phyloP scores from a whole-genome alignment of 1,284 basidiomycete species.

The Irpex rosettiformis region DNA sequence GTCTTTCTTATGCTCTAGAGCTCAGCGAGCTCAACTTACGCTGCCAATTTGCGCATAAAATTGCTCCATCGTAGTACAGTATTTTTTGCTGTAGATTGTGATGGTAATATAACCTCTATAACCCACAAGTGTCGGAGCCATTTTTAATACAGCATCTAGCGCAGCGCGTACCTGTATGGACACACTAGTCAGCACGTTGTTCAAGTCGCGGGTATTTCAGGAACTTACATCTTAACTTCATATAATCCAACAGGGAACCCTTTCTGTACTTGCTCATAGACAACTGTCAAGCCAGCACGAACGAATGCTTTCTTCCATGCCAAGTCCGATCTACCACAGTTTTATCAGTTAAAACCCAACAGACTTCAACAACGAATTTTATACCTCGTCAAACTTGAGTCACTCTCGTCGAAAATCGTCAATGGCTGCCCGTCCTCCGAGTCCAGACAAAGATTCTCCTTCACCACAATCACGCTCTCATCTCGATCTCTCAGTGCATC shows the following conservation, averaged over 20 bases:
- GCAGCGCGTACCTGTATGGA: constrained; percentile 54
- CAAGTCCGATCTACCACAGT: constrained; percentile 63
- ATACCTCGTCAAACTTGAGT: constrained; percentile 85
- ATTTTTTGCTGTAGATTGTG: no score
- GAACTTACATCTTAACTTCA: constrained; percentile 76
- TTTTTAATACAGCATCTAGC: constrained; percentile 30
- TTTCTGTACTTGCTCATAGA: constrained; percentile 70
- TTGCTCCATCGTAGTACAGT: no score
- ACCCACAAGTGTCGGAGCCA: no score
- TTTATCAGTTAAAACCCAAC: neutral
- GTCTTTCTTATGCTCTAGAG: neutral
- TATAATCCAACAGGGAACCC: constrained; percentile 82
- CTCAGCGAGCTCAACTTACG: no score
- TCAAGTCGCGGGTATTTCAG: neutral
- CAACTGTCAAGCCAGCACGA: constrained; percentile 62
- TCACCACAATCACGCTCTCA: constrained; percentile 74
- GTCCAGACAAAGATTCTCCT: constrained; percentile 86
- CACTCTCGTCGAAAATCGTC: constrained; percentile 78
- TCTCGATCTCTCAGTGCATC: constrained; percentile 48
- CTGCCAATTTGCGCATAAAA: no score
- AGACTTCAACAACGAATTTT: constrained; percentile 17
- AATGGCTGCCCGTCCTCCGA: constrained; percentile 46
- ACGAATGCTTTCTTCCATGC: constrained; percentile 78
- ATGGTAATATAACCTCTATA: neutral
- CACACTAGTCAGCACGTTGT: neutral